A percentile compares a stretch with the other conserved stretches of the same genome.
Conservation (phyloP, 108 stramenopile genomes). For the Pelagomonas calceolata region DNA sequence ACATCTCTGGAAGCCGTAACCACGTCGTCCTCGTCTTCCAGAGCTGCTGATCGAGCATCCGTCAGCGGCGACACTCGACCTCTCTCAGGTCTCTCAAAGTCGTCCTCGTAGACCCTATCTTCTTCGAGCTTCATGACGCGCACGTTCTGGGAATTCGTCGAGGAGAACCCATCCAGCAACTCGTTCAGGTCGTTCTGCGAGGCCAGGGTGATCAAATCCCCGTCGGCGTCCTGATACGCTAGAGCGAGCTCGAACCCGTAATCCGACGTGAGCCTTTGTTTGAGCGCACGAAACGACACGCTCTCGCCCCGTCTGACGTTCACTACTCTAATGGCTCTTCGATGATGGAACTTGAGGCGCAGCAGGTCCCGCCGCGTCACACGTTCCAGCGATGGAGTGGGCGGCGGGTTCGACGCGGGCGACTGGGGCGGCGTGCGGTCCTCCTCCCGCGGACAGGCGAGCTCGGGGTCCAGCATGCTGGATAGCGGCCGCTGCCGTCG, state of each 20-base stretch:
- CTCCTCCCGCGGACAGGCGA: too few species aligned
- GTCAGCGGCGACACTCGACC: too few species aligned
- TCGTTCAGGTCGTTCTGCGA: conserved; percentile 21
- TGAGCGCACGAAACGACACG: conserved; percentile 1
- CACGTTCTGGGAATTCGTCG: conserved; percentile 2
- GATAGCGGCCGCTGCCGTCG: too few species aligned
- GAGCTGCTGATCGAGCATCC: too few species aligned
- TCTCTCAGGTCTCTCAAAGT: too few species aligned
- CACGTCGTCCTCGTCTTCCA: too few species aligned
- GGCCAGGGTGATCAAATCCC: conserved; percentile 17
- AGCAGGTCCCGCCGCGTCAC: not conserved
- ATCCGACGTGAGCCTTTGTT: conserved; percentile 9
- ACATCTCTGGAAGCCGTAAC: too few species aligned
- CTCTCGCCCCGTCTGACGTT: not conserved
- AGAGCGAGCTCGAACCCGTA: conserved; percentile 18
- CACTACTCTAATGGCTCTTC: not conserved
- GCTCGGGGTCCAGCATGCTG: too few species aligned
- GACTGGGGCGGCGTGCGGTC: too few species aligned
- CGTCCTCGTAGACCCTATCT: not conserved
- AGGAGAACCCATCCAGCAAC: not conserved
- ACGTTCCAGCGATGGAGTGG: too few species aligned
- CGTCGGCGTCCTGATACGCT: conserved; percentile 17
- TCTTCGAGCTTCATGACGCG: not conserved
- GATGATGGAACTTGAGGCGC: not conserved
- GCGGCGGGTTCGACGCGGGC: too few species aligned